Base-by-base conservation (phyloP, 129 eudicot species). In the Flaveria bidentis region DNA sequence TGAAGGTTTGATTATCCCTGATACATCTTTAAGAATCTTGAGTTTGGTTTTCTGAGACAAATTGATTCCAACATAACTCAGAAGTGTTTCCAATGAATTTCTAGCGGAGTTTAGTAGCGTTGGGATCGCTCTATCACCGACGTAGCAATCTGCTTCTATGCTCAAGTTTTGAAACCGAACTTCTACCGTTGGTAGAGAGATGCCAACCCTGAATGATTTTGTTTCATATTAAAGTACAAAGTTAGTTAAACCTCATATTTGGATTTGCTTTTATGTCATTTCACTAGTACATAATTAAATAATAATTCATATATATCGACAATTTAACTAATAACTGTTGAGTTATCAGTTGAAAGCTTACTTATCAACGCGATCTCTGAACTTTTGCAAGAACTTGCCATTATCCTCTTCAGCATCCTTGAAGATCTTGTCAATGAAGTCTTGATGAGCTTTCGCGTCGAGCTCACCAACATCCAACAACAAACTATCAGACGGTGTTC, bases 151-250 rank as follows among this genome's bases (percentile, higher is more conserved):
- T 20, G 94, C 85, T 74, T 91, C 87, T n/a, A 88, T 72, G 4
- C 76, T 86, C 58, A 88, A 73, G 41, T 88, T 76, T 63, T 91
- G 82, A 39, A 77, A 91, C 71, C 93, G 84, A 22, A 91, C 91
- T 66, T 91, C 89, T n/a, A 91, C 84, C 0, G 89, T 88, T 17
- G 97, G 97, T 71, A 91, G 83, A 9, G 77, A 72, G 13, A 91
- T 86, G 20, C 91, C 97, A 65, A 88, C 93, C 74, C 96, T 90
- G 81, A 64, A 60, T 60, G 22, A 14, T 22, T 15, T 30, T 25
- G 17, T 22, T 22, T 22, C 16, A 23, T 23, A 25, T 12, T 2
- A 10, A 23, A 60, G 1, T 58, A 13, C 11, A 58, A 58, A 58
- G 66, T 60, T 60, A 25, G 66, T 50, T 50, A 50, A 50, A 50